These are phyloP conservation scores for Yamadazyma triangularis DNA, from an alignment of 1,139 yeast genomes.

Conservation along the genomic window DNA sequence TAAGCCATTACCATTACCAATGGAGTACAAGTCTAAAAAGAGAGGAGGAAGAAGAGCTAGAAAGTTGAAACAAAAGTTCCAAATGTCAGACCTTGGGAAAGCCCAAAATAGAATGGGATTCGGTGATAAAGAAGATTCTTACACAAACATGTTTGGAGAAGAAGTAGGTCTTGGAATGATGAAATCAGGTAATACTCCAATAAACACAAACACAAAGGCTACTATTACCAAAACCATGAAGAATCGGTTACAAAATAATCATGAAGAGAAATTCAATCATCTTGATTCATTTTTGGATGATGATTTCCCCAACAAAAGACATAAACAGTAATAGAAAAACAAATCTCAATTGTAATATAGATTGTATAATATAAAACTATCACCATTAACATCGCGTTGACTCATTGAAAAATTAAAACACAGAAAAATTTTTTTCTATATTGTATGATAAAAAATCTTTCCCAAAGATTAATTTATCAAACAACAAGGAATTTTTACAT, in stretches of 20 bases:
- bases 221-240: conserved; percentile 53
- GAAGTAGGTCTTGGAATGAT: conserved; percentile 83
- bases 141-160: conserved; percentile 66
- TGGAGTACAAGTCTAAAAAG: conserved; percentile 71
- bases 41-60: conserved; percentile 84
- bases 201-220: conserved; percentile 42
- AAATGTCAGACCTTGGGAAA: conserved; percentile 73
- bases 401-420: conserved; percentile 3
- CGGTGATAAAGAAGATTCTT: conserved; percentile 66
- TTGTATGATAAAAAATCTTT: conserved; percentile 11
- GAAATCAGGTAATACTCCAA: conserved; percentile 16
- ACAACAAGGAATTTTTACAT: too few species aligned
- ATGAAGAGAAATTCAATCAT: conserved; percentile 10
- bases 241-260: conserved; percentile 29
- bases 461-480: not conserved
- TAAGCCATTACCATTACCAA: conserved; percentile 82
- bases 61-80: conserved; percentile 75
- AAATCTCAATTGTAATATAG: too few species aligned
- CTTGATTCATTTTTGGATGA: conserved; percentile 14
- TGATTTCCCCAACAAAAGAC: not conserved
- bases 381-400: conserved; percentile 3
- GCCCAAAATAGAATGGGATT: conserved; percentile 84
- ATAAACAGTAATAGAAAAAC: not conserved
- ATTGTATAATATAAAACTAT: not conserved
- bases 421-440: conserved; percentile 6